Evolutionary conservation across 78 protist genomes (phyloP).

Genomic region (Dictyostelium purpureum): DNA sequence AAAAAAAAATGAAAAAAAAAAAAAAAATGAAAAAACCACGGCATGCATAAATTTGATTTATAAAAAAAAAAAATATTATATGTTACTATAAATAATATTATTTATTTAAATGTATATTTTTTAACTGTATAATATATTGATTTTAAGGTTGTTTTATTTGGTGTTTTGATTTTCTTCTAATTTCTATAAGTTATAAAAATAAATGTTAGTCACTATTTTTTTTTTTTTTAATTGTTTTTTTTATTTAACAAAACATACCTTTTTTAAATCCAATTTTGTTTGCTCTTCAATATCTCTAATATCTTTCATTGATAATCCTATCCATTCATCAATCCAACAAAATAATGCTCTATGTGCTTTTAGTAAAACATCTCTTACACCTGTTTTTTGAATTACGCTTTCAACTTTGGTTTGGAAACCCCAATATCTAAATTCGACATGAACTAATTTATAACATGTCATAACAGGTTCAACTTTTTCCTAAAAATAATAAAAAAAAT

Average conservation of each 20-base stretch:
- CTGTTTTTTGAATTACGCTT: slow-evolving; percentile 61
- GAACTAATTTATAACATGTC: slow-evolving; percentile 87
- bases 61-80: too few relatives aligned
- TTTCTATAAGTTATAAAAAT: neutral
- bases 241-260: neutral
- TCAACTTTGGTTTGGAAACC: slow-evolving; percentile 90
- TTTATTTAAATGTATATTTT: too few relatives aligned
- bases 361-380: slow-evolving; percentile 62
- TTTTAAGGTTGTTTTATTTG: neutral
- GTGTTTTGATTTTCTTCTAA: neutral
- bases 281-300: slow-evolving; percentile 84
- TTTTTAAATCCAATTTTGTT: neutral
- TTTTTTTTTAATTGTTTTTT: neutral
- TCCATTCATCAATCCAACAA: slow-evolving; percentile 93
- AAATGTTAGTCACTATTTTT: neutral
- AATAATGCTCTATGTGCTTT: slow-evolving; percentile 85
- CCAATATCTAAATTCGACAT: slow-evolving; percentile 83
- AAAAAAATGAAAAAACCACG: too few relatives aligned
- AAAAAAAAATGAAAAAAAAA: too few relatives aligned
- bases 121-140: too few relatives aligned
- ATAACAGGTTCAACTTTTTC: slow-evolving; percentile 71
- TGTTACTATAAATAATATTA: too few relatives aligned
- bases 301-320: slow-evolving; percentile 86
- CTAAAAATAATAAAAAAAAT: neutral
- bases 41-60: too few relatives aligned